A percentile compares a stretch with the other conserved stretches of the same genome.
phyloP scores from a whole-genome alignment of 306 rosid species.

The Pueraria montana region DNA sequence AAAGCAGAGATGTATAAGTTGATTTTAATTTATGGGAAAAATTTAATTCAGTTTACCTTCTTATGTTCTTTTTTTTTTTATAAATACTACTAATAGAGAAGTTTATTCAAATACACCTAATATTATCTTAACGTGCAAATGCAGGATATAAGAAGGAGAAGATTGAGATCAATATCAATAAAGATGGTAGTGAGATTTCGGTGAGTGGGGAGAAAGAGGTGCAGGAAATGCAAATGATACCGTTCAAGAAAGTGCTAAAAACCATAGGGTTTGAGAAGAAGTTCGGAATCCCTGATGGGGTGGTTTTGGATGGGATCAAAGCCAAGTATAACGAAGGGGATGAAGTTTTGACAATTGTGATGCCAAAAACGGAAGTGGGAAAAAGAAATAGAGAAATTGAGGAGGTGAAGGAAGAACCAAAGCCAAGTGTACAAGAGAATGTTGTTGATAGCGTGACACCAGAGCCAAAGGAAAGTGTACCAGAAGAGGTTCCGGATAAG shows the following conservation, averaged over 20 bases:
- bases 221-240: constrained; percentile 68
- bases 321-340: constrained; percentile 65
- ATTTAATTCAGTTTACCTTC: too few species aligned
- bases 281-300: constrained; percentile 66
- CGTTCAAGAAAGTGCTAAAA: constrained; percentile 66
- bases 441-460: constrained; percentile 36
- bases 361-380: constrained; percentile 66
- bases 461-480: constrained; percentile 26
- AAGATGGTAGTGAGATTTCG: constrained; percentile 63
- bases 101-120: too few species aligned
- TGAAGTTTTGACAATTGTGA: constrained; percentile 56
- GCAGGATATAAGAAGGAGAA: constrained; percentile 72
- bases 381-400: constrained; percentile 58
- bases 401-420: constrained; percentile 62
- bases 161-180: constrained; percentile 64
- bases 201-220: constrained; percentile 70
- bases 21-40: too few species aligned
- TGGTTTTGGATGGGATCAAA: constrained; percentile 66
- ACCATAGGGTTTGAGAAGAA: constrained; percentile 62
- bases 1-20: too few species aligned
- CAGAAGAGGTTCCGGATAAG: constrained; percentile 33
- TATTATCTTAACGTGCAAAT: neutral
- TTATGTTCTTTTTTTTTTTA: too few species aligned
- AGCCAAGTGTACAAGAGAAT: constrained; percentile 24
- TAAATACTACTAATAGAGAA: too few species aligned